A percentile compares a stretch with the other conserved stretches of the same genome.
Evolutionary conservation across 75 land plant species (phyloP).

Genomic region (Gnetum montanum): DNA sequence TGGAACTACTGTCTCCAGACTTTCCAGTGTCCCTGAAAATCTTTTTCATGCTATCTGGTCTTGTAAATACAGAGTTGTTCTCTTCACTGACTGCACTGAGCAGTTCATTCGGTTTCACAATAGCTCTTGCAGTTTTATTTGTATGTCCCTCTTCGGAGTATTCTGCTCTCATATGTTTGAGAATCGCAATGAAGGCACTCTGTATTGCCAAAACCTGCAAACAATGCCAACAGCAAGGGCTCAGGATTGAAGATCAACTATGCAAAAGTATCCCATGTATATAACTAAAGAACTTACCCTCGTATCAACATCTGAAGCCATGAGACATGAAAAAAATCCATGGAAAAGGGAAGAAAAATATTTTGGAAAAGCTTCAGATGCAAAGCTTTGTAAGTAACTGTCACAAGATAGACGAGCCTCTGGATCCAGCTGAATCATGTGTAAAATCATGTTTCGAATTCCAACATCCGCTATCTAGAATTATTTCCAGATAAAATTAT

Average conservation of each 20-base stretch:
- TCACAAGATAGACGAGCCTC: constrained; percentile 74
- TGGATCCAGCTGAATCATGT: constrained; percentile 94
- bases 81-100: not conserved
- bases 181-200: constrained; percentile 67
- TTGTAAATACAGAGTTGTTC: not conserved
- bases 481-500: not conserved
- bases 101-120: not conserved
- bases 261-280: not conserved
- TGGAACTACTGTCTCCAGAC: constrained; percentile 10
- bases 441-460: constrained; percentile 83
- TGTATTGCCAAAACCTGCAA: constrained; percentile 73
- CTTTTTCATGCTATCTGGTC: not conserved
- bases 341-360: constrained; percentile 93
- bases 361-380: constrained; percentile 57
- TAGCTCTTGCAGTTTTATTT: not conserved
- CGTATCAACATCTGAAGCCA: constrained; percentile 73
- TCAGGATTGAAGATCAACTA: constrained; percentile 4
- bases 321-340: constrained; percentile 81
- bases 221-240: not conserved
- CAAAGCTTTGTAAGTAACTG: constrained; percentile 71
- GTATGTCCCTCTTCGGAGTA: constrained; percentile 9
- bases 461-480: constrained; percentile 84
- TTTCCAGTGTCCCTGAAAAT: constrained; percentile 3
- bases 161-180: constrained; percentile 59
- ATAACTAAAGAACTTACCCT: constrained; percentile 49